Evolutionary conservation across 768 basidiomycete genomes (phyloP).

Genomic region (Auricularia heimuer): DNA sequence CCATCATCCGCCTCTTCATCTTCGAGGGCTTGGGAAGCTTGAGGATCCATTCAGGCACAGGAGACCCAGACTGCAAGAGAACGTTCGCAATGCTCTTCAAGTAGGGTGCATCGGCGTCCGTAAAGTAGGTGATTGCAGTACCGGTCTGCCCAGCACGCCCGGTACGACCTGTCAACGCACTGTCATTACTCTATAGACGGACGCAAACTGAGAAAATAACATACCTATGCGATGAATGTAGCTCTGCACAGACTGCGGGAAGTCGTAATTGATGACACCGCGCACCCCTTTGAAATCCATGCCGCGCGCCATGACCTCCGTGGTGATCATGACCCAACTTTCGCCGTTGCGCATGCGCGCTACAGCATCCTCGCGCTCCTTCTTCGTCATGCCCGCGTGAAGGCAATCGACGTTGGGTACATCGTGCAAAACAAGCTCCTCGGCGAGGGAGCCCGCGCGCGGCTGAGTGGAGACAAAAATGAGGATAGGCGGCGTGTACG

Average conservation of each 20-base stretch:
- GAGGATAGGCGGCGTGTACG: conserved; percentile 84
- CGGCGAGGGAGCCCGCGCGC: conserved; percentile 66
- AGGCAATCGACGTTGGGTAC: conserved; percentile 78
- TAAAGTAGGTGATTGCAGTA: conserved; percentile 92
- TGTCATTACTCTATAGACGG: neutral
- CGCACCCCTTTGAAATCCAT: conserved; percentile 95
- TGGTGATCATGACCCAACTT: conserved; percentile 92
- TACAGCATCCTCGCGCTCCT: conserved; percentile 80
- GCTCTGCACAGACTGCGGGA: conserved; percentile 89
- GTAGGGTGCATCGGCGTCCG: conserved; percentile 83
- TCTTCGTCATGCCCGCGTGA: conserved; percentile 82
- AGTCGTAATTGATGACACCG: conserved; percentile 95
- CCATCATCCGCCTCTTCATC: conserved; percentile 76
- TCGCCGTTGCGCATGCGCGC: conserved; percentile 78
- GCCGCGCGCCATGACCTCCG: conserved; percentile 95
- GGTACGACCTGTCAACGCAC: conserved; percentile 58
- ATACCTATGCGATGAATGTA: conserved; percentile 92
- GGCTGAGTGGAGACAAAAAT: conserved; percentile 89
- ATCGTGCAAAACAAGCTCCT: conserved; percentile 71
- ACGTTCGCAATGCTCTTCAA: conserved; percentile 96
- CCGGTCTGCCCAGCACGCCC: conserved; percentile 90
- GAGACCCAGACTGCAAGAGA: conserved; percentile 83
- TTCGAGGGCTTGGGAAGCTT: conserved; percentile 90
- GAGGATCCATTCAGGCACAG: conserved; percentile 91
- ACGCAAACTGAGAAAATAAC: conserved; percentile 8